Evolutionary conservation across 805 yeast genomes (phyloP), one percentile per base, ranked within the genome.

Genomic region (Candida hungchunana): DNA sequence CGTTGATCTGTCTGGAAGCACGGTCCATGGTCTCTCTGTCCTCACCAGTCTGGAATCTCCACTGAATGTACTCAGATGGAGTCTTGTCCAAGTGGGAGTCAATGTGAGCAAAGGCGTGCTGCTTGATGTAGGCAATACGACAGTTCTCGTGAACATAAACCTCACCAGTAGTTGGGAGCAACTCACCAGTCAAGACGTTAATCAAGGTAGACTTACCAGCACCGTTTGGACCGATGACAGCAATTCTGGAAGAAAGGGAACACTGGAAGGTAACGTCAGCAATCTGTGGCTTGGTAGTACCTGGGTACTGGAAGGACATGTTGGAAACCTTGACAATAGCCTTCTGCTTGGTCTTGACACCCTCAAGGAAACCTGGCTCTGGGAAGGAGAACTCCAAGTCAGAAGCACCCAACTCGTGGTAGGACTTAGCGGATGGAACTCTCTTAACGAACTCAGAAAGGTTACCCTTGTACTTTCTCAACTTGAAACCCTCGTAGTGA

Each of bases 1-100:
- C 98, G 66, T 84, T 88, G 69, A 93, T 88, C 69, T 82, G 90
- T 79, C 98, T 87, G 71, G 94, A 87, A 67, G 97, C 98, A 78
- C 97, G 86, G 79, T 93, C 98, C 98, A 93, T 93, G 73, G 98
- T 93, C 79, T 93, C 98, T 78, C 98, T 88, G 74, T 93, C 98
- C 79, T 93, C 98, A 89, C 98, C 98, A 66, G 98, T 93, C 79
- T 93, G 98, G 97, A 90, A 93, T 83, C 98, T 93, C 98, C 98
- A 93, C 78, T 93, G 98, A 60, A 93, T 93, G 78, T 93, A 93
- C 79, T 93, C 98, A 62, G 97, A 88, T 66, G 98, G 98, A 64
- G 99, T 93, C 81, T 84, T 86, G 81, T 93, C 99, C 69, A 90
- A 79, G 69, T 93, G 98, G 66, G 84, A 79, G 73, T 94, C 99